Base-by-base conservation (phyloP, 169 alveolate species). In the Babesia sp. region DNA sequence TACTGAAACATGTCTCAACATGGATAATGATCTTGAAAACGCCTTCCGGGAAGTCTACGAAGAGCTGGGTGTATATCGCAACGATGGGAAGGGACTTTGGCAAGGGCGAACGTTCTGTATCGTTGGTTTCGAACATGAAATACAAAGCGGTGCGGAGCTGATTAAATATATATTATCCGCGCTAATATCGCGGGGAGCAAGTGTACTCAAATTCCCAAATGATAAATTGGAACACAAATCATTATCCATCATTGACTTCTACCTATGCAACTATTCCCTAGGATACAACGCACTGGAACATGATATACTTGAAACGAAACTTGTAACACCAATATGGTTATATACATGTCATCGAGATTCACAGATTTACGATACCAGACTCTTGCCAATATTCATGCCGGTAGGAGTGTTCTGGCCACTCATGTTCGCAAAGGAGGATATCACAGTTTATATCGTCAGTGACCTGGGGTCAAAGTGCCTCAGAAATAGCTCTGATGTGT, bases 261-360 rank as follows among this genome's bases (percentile, higher is more conserved):
- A 50, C 57, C 42, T 80, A n/a, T 71, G 84, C 71, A 80, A 80
- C 73, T 80, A 80, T 66, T 53, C 75, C 55, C 0, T 71, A 66
- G 84, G 88, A 28, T 50, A 33, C 48, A 64, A 37, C 50, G 74
- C 74, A 4, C 51, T 64, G 33, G 26, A 28, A 28, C 45, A 69
- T 39, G 83, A 71, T 22, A 34, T 64, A 0, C 31, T 63, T 18
- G 88, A 57, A 56, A 45, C 71, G 24, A 70, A 80, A 28, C 73
- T 80, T 8, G 84, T 66, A 24, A 80, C 88, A 0, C 88, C 88
- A 16, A 71, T 80, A 60, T 80, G 88, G 88, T 50, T 80, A 6
- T 80, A 80, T 48, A 36, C 66, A 55, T 71, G 88, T 50, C 26
- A 64, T 57, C 41, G 83, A n/a, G 88, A 80, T 28, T 36, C 60